phyloP scores from a whole-genome alignment of 176 grass and related monocot genomes.

The Secale cereale region DNA sequence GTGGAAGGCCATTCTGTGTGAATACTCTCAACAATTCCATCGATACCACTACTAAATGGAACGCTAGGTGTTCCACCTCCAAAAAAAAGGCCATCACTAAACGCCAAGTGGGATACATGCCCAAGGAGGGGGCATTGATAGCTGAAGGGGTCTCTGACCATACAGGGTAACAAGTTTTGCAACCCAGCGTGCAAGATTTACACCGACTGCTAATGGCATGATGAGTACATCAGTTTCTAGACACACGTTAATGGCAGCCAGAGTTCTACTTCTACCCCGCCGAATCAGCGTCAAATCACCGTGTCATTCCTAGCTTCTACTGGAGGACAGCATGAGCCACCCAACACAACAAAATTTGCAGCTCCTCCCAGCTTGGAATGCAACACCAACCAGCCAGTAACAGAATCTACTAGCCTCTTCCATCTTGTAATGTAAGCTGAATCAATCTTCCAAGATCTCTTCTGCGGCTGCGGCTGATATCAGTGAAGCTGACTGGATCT shows the following conservation, averaged over 20 bases:
- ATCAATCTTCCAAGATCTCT: constrained; percentile 20
- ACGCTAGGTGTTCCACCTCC: no score
- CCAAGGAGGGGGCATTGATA: neutral
- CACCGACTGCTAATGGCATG: neutral
- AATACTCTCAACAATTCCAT: no score
- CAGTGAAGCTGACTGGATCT: constrained; percentile 84
- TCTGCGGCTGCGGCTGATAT: constrained; percentile 57
- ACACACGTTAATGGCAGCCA: constrained; percentile 7
- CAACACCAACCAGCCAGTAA: neutral
- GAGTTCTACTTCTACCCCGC: neutral
- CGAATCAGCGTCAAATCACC: neutral
- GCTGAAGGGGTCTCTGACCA: neutral
- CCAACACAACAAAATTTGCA: constrained; percentile 16
- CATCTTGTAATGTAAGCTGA: neutral
- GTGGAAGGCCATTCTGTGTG: no score
- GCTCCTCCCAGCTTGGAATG: neutral
- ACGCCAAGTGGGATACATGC: neutral
- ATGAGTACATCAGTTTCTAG: neutral
- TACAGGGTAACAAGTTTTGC: neutral
- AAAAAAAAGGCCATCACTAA: neutral
- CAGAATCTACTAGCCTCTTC: neutral
- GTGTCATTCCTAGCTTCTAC: neutral
- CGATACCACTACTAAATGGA: no score
- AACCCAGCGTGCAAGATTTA: neutral
- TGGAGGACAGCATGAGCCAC: constrained; percentile 3